phyloP scores from a whole-genome alignment of 805 yeast genomes.

The Blastobotrys attinorum region DNA sequence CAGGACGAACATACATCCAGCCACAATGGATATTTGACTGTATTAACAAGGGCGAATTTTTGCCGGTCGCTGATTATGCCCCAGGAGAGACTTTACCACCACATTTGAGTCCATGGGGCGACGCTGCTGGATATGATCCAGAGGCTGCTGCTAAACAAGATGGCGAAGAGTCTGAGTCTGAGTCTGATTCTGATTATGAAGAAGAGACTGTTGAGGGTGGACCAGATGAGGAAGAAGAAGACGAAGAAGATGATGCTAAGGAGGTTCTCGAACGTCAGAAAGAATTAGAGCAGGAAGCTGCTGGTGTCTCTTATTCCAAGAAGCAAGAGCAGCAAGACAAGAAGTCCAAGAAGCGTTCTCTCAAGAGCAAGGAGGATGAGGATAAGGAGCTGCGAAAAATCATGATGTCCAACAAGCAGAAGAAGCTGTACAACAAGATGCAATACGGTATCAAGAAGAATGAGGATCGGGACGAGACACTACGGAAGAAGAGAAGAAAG shows the following conservation, averaged over 20 bases:
- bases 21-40: constrained; percentile 98
- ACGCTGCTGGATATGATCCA: constrained; percentile 85
- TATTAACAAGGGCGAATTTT: constrained; percentile 65
- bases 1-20: constrained; percentile 89
- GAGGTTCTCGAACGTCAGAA: constrained; percentile 51
- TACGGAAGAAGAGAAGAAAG: constrained; percentile 55
- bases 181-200: constrained; percentile 46
- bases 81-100: constrained; percentile 97
- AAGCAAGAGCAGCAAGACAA: constrained; percentile 28
- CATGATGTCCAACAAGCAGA: constrained; percentile 97
- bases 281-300: constrained; percentile 85
- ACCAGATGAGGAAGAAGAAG: constrained; percentile 40
- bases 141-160: constrained; percentile 46
- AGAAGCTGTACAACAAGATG: constrained; percentile 90
- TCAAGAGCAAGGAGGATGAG: constrained; percentile 52
- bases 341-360: constrained; percentile 28
- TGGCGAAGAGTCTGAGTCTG: constrained; percentile 44
- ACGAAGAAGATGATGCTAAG: constrained; percentile 36
- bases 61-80: constrained; percentile 74
- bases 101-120: constrained; percentile 99
- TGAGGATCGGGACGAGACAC: constrained; percentile 64
- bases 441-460: constrained; percentile 82
- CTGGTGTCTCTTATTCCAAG: constrained; percentile 74
- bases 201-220: constrained; percentile 45
- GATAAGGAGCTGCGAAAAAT: constrained; percentile 89